Conservation (phyloP, 2,329 filamentous ascomycete genomes). For the Talaromyces amestolkiae region DNA sequence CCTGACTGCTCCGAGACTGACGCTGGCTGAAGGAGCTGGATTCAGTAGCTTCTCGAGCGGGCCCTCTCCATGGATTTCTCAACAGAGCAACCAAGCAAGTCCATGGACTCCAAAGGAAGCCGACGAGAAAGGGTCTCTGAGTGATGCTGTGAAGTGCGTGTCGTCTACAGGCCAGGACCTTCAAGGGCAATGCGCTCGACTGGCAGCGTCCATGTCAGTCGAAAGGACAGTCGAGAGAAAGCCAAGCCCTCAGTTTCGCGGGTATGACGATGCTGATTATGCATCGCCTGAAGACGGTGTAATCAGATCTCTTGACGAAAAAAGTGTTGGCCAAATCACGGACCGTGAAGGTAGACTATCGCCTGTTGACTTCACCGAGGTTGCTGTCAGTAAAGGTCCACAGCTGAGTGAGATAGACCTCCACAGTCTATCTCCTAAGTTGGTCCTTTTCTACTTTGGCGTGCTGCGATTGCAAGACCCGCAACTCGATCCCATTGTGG, state of each 20-base stretch:
- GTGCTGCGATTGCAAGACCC: slow-evolving; percentile 27
- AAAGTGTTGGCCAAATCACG: no score
- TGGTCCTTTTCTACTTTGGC: slow-evolving; percentile 34
- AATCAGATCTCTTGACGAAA: neutral
- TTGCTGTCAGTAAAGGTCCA: neutral
- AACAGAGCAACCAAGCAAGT: neutral
- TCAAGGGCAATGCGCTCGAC: neutral
- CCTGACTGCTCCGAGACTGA: neutral
- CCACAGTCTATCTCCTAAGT: slow-evolving; percentile 19
- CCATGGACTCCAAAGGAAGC: neutral
- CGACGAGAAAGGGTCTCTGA: neutral
- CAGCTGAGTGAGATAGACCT: slow-evolving; percentile 19
- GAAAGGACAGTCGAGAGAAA: neutral
- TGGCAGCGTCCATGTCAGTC: neutral
- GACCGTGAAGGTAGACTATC: neutral
- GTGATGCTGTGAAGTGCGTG: neutral
- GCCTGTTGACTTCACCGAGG: neutral
- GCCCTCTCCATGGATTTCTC: neutral
- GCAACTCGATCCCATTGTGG: slow-evolving; percentile 27
- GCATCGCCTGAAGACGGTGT: neutral
- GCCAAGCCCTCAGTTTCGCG: neutral
- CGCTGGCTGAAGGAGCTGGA: neutral
- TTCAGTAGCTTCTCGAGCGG: neutral
- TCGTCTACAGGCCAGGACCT: neutral
- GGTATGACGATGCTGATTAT: slow-evolving; percentile 6